Conservation (phyloP, 768 basidiomycete genomes). For the Paxillus rubicundulus region DNA sequence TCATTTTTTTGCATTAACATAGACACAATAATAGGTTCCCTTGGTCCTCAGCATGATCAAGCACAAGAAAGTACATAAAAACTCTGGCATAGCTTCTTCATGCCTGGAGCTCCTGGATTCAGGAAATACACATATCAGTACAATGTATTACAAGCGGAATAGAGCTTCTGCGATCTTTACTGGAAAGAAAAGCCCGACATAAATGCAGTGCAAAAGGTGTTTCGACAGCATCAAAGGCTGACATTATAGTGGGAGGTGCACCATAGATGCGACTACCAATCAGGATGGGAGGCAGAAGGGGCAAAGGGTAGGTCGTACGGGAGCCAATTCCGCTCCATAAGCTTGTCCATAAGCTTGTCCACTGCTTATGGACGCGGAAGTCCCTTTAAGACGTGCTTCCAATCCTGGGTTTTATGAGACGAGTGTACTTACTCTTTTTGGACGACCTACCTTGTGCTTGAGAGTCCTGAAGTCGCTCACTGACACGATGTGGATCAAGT, state of each 20-base stretch:
- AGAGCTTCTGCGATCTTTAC: too few species aligned
- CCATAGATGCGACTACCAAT: neutral
- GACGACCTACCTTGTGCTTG: slow-evolving; percentile 57
- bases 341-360: neutral
- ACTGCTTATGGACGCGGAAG: slow-evolving; percentile 16
- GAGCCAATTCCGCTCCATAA: neutral
- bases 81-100: too few species aligned
- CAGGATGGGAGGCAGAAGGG: neutral
- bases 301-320: neutral
- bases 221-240: neutral
- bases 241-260: neutral
- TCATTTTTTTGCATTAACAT: too few species aligned
- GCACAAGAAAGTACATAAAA: too few species aligned
- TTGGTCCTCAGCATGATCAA: too few species aligned
- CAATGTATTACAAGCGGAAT: too few species aligned
- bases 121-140: too few species aligned
- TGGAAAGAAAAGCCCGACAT: neutral
- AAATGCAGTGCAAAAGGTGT: neutral
- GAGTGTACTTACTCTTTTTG: neutral
- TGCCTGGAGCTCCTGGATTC: too few species aligned
- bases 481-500: slow-evolving; percentile 62
- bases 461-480: slow-evolving; percentile 61
- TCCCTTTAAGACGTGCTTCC: slow-evolving; percentile 31
- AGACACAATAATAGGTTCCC: too few species aligned
- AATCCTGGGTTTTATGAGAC: slow-evolving; percentile 25